Base-by-base conservation (phyloP, 2,329 filamentous ascomycete genomes). In the Tolypocladium paradoxum region DNA sequence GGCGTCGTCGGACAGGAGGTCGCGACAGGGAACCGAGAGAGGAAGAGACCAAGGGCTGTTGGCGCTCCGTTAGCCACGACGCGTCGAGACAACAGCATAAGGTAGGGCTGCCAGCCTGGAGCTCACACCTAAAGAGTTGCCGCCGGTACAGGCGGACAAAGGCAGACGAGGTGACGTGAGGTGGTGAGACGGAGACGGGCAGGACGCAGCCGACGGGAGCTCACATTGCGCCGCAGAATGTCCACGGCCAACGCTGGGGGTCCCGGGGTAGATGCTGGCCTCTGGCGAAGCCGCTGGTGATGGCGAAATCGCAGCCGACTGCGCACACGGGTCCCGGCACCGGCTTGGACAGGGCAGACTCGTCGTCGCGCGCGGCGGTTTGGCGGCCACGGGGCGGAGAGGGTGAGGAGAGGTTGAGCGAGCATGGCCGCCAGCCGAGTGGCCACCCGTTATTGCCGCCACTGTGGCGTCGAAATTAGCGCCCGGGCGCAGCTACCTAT, bases 171-270 rank as follows among this genome's bases (percentile, higher is more conserved):
- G 34, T 4, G 34, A 31, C 27, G 9, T n/a, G 43, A 18, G 22
- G 34, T n/a, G 47, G 33, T 20, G 49, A 38, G 48, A 55, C 53
- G 37, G 48, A n/a, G n/a, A 50, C 37, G 56, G 40, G 50, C 43
- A 51, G 29, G 43, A 52, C 49, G 48, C 50, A 49, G n/a, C 51
- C 48, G 46, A 51, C 54, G 49, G 46, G 24, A 40, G 54, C 49
- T 58, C 52, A 55, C 56, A 58, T 58, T 46, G 56, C 57, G 57
- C 54, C 55, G 47, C 53, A 46, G 60, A 58, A 55, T 56, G 52
- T 50, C 45, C 20, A 37, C 49, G 49, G 49, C 33, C 36, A 48
- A 36, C 45, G 27, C 11, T 11, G 33, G 46, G 36, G 7, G 20
- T n/a, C 22, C 48, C 11, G 40, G 31, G 18, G 27, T 6, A 43